Base-by-base conservation (phyloP, 768 basidiomycete species). In the Chalciporus piperatus region DNA sequence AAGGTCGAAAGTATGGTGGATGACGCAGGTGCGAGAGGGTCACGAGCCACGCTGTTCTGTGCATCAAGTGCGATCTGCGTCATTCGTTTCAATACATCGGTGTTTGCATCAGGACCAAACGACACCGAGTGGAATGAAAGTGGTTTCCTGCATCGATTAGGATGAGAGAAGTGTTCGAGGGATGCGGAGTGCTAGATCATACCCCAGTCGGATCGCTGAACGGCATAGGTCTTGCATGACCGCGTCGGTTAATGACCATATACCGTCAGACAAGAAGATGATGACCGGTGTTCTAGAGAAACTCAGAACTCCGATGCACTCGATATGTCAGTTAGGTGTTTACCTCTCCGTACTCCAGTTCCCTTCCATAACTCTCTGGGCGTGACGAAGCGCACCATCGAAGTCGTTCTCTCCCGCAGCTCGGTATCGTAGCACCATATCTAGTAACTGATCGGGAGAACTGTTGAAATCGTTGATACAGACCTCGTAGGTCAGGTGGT, bases 211-310 rank as follows among this genome's bases (percentile, higher is more conserved):
- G 2, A 75, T 61, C 1, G 77, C 63, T 0, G 66, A 51, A 3
- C 59, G 68, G 54, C 76, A 75, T 1, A 81, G 48, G 12, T 65
- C 65, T 41, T 60, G 70, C 19, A 80, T 64, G 0, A 48, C 54
- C 11, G 23, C 14, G 28, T 80, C 73, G 1, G 50, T 23, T 16
- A 77, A 55, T 0, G 38, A 23, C 20, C 75, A 76, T 57, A 79
- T 72, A 0, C 81, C 82, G 51, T 83, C 81, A 3, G 82, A 83
- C 6, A 82, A 68, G 61, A 83, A 84, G 43, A 83, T 74, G 14
- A 83, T 63, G 6, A 82, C 72, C 0, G 82, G 80, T 2, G 71
- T 63, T 42, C 80, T 32, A 32, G 30, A 11, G 13, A 32, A 32
- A 32, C 8, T 32, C 13, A 13, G 30, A 1, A 32, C 11, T 32